A percentile compares a stretch with the other conserved stretches of the same genome.
phyloP scores from a whole-genome alignment of 1,284 basidiomycete genomes.

The Cerrena zonata region DNA sequence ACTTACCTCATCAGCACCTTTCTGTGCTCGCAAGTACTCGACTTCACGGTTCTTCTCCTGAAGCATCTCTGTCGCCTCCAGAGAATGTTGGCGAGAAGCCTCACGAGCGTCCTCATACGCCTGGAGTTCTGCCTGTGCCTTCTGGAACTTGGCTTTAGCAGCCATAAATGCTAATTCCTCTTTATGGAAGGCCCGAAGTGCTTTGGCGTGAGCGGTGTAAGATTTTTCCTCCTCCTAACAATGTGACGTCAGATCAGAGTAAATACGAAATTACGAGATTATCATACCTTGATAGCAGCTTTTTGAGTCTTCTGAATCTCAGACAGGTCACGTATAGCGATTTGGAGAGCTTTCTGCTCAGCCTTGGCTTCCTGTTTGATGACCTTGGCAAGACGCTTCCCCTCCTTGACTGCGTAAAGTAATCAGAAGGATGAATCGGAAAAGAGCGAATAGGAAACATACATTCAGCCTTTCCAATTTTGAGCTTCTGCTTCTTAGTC shows the following conservation, averaged over 20 bases:
- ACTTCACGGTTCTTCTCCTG: slow-evolving; percentile 51
- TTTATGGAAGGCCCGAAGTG: slow-evolving; percentile 41
- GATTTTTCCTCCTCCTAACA: slow-evolving; percentile 43
- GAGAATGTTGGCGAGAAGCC: slow-evolving; percentile 36
- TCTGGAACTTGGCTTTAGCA: slow-evolving; percentile 43
- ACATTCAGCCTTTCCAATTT: slow-evolving; percentile 45
- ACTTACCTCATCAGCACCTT: slow-evolving; percentile 45
- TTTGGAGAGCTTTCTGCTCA: slow-evolving; percentile 42
- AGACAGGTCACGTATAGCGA: slow-evolving; percentile 46
- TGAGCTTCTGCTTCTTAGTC: slow-evolving; percentile 40
- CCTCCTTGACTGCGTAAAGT: slow-evolving; percentile 37
- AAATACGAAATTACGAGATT: background rate
- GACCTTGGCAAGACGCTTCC: slow-evolving; percentile 45
- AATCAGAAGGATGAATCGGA: background rate
- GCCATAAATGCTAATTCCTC: slow-evolving; percentile 43
- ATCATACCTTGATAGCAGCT: slow-evolving; percentile 42
- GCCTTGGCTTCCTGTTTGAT: slow-evolving; percentile 48
- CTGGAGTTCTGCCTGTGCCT: slow-evolving; percentile 37
- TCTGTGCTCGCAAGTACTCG: slow-evolving; percentile 42
- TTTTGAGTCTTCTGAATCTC: slow-evolving; percentile 50
- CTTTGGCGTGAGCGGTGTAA: slow-evolving; percentile 38
- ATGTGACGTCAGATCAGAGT: background rate
- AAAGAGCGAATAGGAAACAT: slow-evolving; percentile 14
- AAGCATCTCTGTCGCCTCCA: slow-evolving; percentile 42
- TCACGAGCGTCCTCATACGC: slow-evolving; percentile 42